Base-by-base conservation (phyloP, 1,284 basidiomycete genomes). In the Sporisorium scitamineum region DNA sequence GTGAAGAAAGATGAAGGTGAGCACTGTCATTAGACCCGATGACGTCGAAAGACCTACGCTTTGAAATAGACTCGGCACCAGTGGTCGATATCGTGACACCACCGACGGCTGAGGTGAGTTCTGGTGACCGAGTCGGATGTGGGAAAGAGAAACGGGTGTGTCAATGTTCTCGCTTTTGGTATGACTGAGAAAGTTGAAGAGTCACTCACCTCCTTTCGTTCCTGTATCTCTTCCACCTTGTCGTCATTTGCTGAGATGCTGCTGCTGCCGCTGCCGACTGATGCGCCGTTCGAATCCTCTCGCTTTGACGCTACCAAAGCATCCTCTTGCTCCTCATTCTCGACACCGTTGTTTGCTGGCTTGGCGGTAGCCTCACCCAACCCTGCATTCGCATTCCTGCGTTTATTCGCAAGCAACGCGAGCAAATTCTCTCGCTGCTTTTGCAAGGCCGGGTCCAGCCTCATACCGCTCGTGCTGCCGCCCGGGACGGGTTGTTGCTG, bases 1-100 rank as follows among this genome's bases (percentile, higher is more conserved):
- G 34, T 14, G 14, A 34, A 59, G 5, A 24, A 47, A 48, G 13
- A 26, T 2, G 42, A 32, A 29, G 24, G 54, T 57, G 50, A 61
- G 56, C 39, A 45, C 39, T 50, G 29, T 56, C 29, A 20, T 44
- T 48, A 9, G 47, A 20, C 20, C 52, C 10, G 9, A 20, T 4
- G 11, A 20, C n/a, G 10, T 2, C 39, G 24, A 16, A 13, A 18
- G 24, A 70, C 69, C 59, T 71, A 71, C 69, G 62, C 59, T 71
- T 54, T 58, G 56, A 9, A 71, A 62, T 24, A 71, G 44, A 57
- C 59, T 71, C 63, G 69, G 69, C 52, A 71, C 69, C 62, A 71
- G 54, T 9, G 69, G 69, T 61, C 54, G 50, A 26, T 66, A 71
- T 16, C 59, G 50, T 14, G 69, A 70, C 29, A 60, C 54, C 7